These are phyloP conservation scores for Tylopilus plumbeoviolaceoides DNA, from an alignment of 768 basidiomycete species.

Conservation along the genomic window DNA sequence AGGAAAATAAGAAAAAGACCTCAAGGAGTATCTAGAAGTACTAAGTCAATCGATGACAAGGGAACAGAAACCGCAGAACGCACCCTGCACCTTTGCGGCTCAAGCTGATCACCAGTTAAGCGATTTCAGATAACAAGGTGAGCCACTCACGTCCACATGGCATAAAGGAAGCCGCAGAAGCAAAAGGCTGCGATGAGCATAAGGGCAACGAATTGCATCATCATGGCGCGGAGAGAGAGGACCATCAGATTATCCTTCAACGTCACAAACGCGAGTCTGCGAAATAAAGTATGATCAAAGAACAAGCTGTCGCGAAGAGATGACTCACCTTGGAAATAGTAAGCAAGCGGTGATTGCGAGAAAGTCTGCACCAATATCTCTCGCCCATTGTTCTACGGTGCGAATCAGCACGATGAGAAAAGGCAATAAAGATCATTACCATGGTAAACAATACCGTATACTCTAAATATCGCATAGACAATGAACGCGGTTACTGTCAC, in stretches of 20 bases:
- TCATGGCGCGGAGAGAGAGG: conserved; percentile 85
- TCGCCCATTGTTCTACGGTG: conserved; percentile 57
- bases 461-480: conserved; percentile 69
- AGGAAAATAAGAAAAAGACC: conserved; percentile 26
- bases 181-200: conserved; percentile 88
- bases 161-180: conserved; percentile 90
- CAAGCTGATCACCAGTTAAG: conserved; percentile 40
- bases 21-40: conserved; percentile 27
- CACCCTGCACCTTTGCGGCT: conserved; percentile 59
- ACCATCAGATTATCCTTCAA: conserved; percentile 79
- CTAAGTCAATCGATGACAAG: conserved; percentile 11
- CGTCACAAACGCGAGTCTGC: conserved; percentile 86
- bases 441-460: conserved; percentile 68
- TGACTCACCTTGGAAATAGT: conserved; percentile 75
- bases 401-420: conserved; percentile 1
- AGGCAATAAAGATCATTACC: conserved; percentile 33
- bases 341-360: conserved; percentile 87
- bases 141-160: conserved; percentile 80
- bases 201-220: conserved; percentile 79
- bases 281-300: neutral
- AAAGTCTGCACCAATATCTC: conserved; percentile 69
- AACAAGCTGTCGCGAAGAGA: neutral
- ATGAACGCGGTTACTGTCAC: conserved; percentile 68
- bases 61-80: conserved; percentile 14
- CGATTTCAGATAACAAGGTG: neutral